Base-by-base conservation (phyloP, 306 rosid genomes). In the Prosopis cineraria region DNA sequence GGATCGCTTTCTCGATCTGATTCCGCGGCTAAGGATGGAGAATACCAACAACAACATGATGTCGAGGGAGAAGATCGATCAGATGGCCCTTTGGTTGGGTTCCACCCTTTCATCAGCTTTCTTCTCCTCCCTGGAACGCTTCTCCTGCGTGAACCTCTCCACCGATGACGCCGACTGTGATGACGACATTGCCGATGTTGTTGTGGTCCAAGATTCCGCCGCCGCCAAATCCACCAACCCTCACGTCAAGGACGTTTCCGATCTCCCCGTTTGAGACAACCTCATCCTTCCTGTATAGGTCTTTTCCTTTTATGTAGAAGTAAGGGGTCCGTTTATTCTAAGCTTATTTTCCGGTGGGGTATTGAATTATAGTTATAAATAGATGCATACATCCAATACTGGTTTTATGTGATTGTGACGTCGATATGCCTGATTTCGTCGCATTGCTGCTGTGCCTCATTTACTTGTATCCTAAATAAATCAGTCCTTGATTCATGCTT, bases 41-140 rank as follows among this genome's bases (percentile, higher is more conserved):
- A 82, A 82, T 73, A 71, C 62, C 79, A 60, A 67, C 89, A 79
- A 66, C 77, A 81, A 81, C 48, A 62, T 87, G 14, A 47, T 81
- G 17, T 70, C 89, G 2, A 67, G 65, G 74, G 93, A 91, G 90
- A 89, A 80, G 88, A 72, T 91, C 50, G 97, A 91, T 68, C 89
- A 82, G 83, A 75, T 85, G 62, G 90, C 97, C 0, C 39, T 68
- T 36, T 92, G 97, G 95, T 60, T 92, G 6, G 82, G 95, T 14
- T 82, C 95, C 85, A 87, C 95, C 68, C 89, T 92, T 31, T 78
- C 90, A 3, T 87, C 95, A 50, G 97, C 95, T 53, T 92, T 92
- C 90, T 92, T 92, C 75, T 88, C 93, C 60, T 92, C 97, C 20
- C 83, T 92, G 30, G 91, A 92, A 80, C 93, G 97, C 81, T 92